phyloP scores from a whole-genome alignment of 148 eudicot genomes.

The Bassia scoparia region DNA sequence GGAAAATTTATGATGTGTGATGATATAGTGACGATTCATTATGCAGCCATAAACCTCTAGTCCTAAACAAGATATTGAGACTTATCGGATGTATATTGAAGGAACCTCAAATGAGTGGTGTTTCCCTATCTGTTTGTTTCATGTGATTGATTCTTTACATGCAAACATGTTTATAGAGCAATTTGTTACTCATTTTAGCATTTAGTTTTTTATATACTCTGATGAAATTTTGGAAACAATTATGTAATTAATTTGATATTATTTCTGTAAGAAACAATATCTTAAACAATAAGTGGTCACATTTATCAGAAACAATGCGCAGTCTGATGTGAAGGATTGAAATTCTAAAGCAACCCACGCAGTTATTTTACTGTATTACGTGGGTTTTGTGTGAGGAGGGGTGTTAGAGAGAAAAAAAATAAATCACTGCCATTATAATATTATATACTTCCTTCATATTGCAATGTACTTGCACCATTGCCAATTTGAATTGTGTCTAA shows the following conservation, averaged over 20 bases:
- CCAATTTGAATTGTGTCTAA: too few relatives aligned
- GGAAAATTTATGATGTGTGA: slow-evolving; percentile 68
- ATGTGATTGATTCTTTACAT: slow-evolving; percentile 56
- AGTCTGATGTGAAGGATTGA: not conserved
- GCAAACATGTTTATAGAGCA: not conserved
- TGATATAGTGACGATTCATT: slow-evolving; percentile 51
- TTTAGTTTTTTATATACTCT: not conserved
- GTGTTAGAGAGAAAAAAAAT: too few relatives aligned
- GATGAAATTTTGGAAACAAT: not conserved
- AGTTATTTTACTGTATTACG: too few relatives aligned
- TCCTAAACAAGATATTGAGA: slow-evolving; percentile 52
- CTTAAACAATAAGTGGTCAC: too few relatives aligned
- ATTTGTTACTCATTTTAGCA: not conserved
- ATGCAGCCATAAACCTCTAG: slow-evolving; percentile 40
- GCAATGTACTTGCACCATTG: too few relatives aligned
- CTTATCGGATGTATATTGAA: slow-evolving; percentile 80
- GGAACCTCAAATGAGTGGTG: slow-evolving; percentile 85
- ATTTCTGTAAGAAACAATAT: too few relatives aligned
- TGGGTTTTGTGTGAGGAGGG: too few relatives aligned
- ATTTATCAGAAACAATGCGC: not conserved
- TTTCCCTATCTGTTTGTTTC: slow-evolving; percentile 78
- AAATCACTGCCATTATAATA: too few relatives aligned
- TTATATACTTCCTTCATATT: too few relatives aligned
- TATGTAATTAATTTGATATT: not conserved
- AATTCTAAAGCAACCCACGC: too few relatives aligned